Conservation (phyloP, 805 yeast genomes). For the Ogataea salicorniae region DNA sequence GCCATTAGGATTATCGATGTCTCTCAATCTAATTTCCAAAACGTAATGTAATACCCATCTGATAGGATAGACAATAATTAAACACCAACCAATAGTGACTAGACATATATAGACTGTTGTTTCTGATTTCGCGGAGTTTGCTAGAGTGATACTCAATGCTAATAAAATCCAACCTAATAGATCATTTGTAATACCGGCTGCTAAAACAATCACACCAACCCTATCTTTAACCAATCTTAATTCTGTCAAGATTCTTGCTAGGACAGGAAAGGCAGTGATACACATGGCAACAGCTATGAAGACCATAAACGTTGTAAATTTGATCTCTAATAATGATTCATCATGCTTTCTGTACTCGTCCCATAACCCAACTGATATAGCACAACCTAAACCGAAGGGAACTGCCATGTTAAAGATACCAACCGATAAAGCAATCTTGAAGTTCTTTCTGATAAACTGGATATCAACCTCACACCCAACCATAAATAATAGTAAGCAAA, state of each 20-base stretch:
- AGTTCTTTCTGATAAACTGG: slow-evolving; percentile 54
- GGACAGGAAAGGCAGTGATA: slow-evolving; percentile 81
- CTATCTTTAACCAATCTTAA: slow-evolving; percentile 64
- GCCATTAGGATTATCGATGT: slow-evolving; percentile 48
- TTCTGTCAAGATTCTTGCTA: slow-evolving; percentile 74
- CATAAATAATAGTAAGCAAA: slow-evolving; percentile 67
- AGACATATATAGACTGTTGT: slow-evolving; percentile 65
- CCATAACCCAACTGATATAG: slow-evolving; percentile 63
- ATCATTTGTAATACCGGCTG: slow-evolving; percentile 81
- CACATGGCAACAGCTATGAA: slow-evolving; percentile 81
- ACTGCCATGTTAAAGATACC: slow-evolving; percentile 70
- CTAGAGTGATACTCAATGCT: slow-evolving; percentile 71
- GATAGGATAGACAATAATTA: slow-evolving; percentile 54
- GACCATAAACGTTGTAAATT: slow-evolving; percentile 72
- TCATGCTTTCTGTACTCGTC: slow-evolving; percentile 42
- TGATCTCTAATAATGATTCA: slow-evolving; percentile 32
- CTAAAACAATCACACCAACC: slow-evolving; percentile 68
- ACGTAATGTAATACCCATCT: slow-evolving; percentile 42
- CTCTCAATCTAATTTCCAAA: slow-evolving; percentile 37
- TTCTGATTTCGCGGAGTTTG: slow-evolving; percentile 65
- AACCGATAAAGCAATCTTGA: slow-evolving; percentile 58
- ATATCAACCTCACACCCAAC: slow-evolving; percentile 78
- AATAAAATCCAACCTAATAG: slow-evolving; percentile 76
- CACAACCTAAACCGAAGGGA: slow-evolving; percentile 78
- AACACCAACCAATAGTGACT: slow-evolving; percentile 64